Conservation (phyloP, 805 yeast species). For the Candida ascalaphidarum region DNA sequence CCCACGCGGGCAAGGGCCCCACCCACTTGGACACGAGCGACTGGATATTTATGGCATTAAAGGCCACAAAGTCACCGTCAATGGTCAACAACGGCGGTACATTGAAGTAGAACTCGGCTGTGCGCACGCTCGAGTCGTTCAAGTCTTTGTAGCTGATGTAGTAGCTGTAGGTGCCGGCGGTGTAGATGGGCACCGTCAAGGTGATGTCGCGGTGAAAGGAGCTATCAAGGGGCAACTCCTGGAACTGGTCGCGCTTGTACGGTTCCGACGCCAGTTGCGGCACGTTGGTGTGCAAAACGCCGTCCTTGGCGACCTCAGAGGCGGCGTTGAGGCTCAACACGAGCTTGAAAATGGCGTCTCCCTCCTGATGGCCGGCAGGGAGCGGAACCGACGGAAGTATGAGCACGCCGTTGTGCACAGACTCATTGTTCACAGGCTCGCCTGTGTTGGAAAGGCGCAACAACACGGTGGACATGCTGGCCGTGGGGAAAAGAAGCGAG, state of each 20-base stretch:
- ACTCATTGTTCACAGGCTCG: constrained; percentile 30
- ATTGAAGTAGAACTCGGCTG: constrained; percentile 62
- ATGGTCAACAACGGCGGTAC: constrained; percentile 71
- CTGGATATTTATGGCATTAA: constrained; percentile 75
- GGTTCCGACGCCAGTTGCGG: constrained; percentile 36
- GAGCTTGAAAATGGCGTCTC: constrained; percentile 40
- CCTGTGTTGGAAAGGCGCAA: constrained; percentile 41
- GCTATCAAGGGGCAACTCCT: constrained; percentile 41
- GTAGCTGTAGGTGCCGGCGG: constrained; percentile 76
- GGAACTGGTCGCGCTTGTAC: constrained; percentile 53
- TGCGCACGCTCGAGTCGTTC: constrained; percentile 22
- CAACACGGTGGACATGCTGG: constrained; percentile 28
- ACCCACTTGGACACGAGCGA: constrained; percentile 89
- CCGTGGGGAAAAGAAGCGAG: too few relatives aligned
- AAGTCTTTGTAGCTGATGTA: constrained; percentile 48
- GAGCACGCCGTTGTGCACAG: constrained; percentile 38
- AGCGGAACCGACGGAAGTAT: constrained; percentile 38
- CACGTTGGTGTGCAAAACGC: constrained; percentile 64
- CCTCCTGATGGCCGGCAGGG: constrained; percentile 18
- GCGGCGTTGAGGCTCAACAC: constrained; percentile 69
- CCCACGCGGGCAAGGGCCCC: constrained; percentile 67
- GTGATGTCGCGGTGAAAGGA: constrained; percentile 57
- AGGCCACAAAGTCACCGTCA: constrained; percentile 48
- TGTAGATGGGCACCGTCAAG: constrained; percentile 51
- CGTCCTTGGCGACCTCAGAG: constrained; percentile 61